A percentile compares a stretch with the other conserved stretches of the same genome.
phyloP scores from a whole-genome alignment of 2,329 filamentous ascomycete species.

The Alternaria sp. region DNA sequence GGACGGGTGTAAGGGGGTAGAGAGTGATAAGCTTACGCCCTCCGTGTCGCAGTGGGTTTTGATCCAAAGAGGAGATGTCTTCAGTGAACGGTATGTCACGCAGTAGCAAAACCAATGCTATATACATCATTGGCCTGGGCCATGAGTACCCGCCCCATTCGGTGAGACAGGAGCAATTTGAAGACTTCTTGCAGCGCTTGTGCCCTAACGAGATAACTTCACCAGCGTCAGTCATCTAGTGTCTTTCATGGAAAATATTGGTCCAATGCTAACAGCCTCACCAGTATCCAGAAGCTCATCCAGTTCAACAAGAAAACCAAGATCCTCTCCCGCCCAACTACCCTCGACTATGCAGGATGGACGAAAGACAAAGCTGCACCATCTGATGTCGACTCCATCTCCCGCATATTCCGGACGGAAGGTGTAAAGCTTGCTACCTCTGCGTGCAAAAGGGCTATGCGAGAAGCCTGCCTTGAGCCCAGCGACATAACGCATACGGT shows the following conservation, averaged over 20 bases:
- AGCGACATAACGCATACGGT: conserved; percentile 47
- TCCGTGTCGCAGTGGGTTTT: background rate
- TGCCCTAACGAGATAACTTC: conserved; percentile 15
- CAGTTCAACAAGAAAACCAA: conserved; percentile 20
- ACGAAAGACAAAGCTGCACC: conserved; percentile 16
- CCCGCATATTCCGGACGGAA: conserved; percentile 31
- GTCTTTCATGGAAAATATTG: background rate
- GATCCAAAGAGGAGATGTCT: background rate
- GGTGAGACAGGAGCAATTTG: conserved; percentile 18
- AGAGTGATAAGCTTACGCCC: background rate
- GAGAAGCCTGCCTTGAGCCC: conserved; percentile 29
- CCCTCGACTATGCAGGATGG: conserved; percentile 10
- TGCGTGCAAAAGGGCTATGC: conserved; percentile 44
- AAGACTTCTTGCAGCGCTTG: conserved; percentile 9
- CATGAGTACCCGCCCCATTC: conserved; percentile 23
- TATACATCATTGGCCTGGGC: conserved; percentile 28
- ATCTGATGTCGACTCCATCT: conserved; percentile 32
- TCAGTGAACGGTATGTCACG: background rate
- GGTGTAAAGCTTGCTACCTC: conserved; percentile 40
- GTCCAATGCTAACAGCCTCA: background rate
- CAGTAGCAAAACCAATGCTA: background rate
- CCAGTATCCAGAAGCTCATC: conserved; percentile 23
- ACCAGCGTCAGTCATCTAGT: conserved; percentile 12
- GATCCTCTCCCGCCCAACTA: conserved; percentile 19
- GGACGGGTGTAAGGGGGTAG: background rate